Percentiles rank a stretch among this genome's conserved stretches.
These are phyloP conservation scores for Rhodotorula sp. DNA, from an alignment of 1,284 basidiomycete species.

Conservation along the genomic window DNA sequence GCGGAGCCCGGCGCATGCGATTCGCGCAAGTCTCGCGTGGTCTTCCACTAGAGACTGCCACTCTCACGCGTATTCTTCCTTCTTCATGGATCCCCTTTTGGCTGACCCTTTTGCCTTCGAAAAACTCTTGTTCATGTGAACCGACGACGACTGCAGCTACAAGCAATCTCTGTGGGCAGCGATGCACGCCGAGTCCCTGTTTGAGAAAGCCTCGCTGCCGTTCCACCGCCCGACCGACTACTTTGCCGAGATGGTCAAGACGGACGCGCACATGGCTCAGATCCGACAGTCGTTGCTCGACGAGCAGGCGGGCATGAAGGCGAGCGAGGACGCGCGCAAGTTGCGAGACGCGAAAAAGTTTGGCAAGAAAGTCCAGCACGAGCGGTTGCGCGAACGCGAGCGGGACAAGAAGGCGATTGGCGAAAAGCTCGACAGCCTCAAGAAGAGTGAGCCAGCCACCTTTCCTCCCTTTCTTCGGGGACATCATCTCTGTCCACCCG, in stretches of 20 bases:
- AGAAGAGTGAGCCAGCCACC: slow-evolving; percentile 66
- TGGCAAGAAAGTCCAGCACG: slow-evolving; percentile 91
- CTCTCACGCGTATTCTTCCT: no score
- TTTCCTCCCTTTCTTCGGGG: not conserved
- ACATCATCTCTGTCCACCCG: not conserved
- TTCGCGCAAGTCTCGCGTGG: no score
- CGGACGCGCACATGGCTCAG: slow-evolving; percentile 95
- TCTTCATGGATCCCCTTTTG: no score
- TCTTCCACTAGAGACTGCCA: no score
- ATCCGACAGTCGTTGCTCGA: slow-evolving; percentile 88
- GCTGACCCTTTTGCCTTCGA: slow-evolving; percentile 14
- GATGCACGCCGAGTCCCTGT: slow-evolving; percentile 69
- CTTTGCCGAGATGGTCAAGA: slow-evolving; percentile 99
- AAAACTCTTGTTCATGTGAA: not conserved
- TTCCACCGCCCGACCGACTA: slow-evolving; percentile 94
- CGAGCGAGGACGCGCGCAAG: slow-evolving; percentile 83
- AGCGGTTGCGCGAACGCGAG: slow-evolving; percentile 77
- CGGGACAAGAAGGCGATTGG: slow-evolving; percentile 76
- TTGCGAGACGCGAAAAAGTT: slow-evolving; percentile 97
- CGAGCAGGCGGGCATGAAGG: slow-evolving; percentile 84
- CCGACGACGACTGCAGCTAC: slow-evolving; percentile 61
- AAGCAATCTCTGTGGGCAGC: slow-evolving; percentile 88
- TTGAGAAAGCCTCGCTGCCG: slow-evolving; percentile 69
- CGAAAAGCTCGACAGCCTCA: slow-evolving; percentile 75
- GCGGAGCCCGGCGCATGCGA: not conserved